phyloP scores from a whole-genome alignment of 805 yeast genomes.

The Metschnikowia lachancei region DNA sequence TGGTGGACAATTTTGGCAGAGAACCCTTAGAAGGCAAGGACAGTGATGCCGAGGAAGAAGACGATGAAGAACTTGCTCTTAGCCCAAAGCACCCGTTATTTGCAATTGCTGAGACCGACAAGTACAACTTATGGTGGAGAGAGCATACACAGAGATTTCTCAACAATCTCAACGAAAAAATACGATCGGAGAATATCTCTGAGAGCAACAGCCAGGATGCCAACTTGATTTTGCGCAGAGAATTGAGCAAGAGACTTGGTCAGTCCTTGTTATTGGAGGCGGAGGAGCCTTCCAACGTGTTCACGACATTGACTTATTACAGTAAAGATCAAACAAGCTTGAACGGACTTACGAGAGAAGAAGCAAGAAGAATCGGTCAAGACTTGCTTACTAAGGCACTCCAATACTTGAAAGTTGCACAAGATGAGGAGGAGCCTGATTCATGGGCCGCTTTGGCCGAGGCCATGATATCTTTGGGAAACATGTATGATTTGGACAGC shows the following conservation, averaged over 20 bases:
- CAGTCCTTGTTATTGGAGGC: slow-evolving; percentile 63
- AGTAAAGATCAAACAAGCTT: slow-evolving; percentile 32
- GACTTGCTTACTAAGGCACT: slow-evolving; percentile 53
- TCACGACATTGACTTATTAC: slow-evolving; percentile 56
- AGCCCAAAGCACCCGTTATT: slow-evolving; percentile 56
- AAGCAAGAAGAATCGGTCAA: slow-evolving; percentile 52
- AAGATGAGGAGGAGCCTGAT: slow-evolving; percentile 71
- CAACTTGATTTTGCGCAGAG: slow-evolving; percentile 30
- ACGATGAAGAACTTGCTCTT: slow-evolving; percentile 37
- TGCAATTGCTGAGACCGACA: slow-evolving; percentile 36
- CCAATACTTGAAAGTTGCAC: slow-evolving; percentile 53
- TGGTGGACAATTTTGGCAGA: slow-evolving; percentile 63
- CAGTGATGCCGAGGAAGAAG: slow-evolving; percentile 53
- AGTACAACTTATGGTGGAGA: slow-evolving; percentile 58
- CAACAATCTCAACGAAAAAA: slow-evolving; percentile 28
- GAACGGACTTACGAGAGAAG: slow-evolving; percentile 34
- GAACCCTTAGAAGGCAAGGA: slow-evolving; percentile 48
- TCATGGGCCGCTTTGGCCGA: slow-evolving; percentile 85
- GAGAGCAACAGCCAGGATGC: slow-evolving; percentile 16
- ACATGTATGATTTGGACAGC: slow-evolving; percentile 62
- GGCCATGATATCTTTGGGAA: slow-evolving; percentile 76
- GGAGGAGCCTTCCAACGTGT: slow-evolving; percentile 56
- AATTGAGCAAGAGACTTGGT: slow-evolving; percentile 53
- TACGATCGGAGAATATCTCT: slow-evolving; percentile 13
- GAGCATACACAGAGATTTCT: slow-evolving; percentile 38